Base-by-base conservation (phyloP, 2,329 filamentous ascomycete genomes). In the Aciculosporium take region DNA sequence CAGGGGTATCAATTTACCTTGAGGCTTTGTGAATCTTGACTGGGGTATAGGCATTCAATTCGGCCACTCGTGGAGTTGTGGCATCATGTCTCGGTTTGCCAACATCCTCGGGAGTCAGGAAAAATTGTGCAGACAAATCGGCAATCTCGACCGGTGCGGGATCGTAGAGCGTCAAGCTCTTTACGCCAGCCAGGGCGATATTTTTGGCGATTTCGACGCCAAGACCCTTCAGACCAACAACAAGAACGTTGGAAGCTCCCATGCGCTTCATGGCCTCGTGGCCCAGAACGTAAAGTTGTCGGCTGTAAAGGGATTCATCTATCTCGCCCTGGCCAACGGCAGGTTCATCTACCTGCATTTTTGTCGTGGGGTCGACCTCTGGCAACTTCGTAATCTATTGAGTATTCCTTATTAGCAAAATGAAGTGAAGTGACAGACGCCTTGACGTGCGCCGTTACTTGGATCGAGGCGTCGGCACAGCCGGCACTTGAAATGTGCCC, bases 141-240 rank as follows among this genome's bases (percentile, higher is more conserved):
- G 85, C 74, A 52, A 95, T 82, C 51, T 79, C 72, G 41, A 84
- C 82, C 32, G 85, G 85, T 37, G 80, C 77, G 36, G 91, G 89
- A 59, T 98, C 91, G 68, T 87, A 85, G 42, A 98, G 74, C 2
- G 89, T 91, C 51, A 98, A 68, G 57, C 88, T 95, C 73, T 98
- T 98, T 65, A 98, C 91, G 60, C 91, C 91, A 53, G 91, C 91
- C 53, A 98, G 80, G 45, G 91, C 91, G 56, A 98, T 86, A 57
- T 98, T 98, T 74, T 98, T 98, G 56, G 91, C 89, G 54, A 98
- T 91, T 66, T 98, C 91, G 42, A 95, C 89, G 68, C 91, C 91
- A 31, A 98, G 75, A 39, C 91, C 91, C 62, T 91, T 89, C 51
- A 96, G 69, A 49, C 91, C 91, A 47, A 89, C 83, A 43, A 98